Percentiles rank a stretch among this genome's conserved stretches.
Conservation (phyloP, 306 rosid species). For the Benincasa hispida region DNA sequence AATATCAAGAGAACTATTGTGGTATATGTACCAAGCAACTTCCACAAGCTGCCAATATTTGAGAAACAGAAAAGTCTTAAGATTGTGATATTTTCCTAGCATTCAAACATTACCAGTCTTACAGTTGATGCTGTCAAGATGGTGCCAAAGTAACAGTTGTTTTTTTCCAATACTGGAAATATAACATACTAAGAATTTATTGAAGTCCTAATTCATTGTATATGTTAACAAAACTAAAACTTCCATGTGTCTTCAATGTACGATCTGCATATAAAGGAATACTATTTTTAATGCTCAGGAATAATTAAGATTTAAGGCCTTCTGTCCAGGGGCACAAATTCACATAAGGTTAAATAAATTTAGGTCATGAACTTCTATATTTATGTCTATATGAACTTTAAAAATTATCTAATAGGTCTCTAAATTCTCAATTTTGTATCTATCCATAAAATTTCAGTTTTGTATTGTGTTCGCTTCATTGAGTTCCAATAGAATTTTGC, state of each 20-base stretch:
- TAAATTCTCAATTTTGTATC: too few species aligned
- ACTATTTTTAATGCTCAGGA: neutral
- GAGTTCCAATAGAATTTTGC: too few species aligned
- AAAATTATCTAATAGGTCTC: too few species aligned
- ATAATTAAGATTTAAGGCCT: neutral
- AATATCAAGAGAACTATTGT: constrained; percentile 42
- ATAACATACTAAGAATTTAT: neutral
- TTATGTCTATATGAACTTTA: too few species aligned
- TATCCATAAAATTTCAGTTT: too few species aligned
- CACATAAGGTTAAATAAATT: too few species aligned
- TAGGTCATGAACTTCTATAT: too few species aligned
- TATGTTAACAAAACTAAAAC: neutral
- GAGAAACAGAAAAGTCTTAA: neutral
- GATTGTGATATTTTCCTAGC: neutral
- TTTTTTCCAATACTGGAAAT: neutral
- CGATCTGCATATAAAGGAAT: neutral
- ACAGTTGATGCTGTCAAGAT: neutral
- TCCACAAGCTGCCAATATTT: constrained; percentile 36
- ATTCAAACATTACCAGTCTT: neutral
- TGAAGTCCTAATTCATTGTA: neutral
- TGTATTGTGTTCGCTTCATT: too few species aligned
- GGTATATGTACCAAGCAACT: constrained; percentile 39
- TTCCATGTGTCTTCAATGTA: neutral
- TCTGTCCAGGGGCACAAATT: too few species aligned
- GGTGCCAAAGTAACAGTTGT: neutral